A percentile compares a stretch with the other conserved stretches of the same genome.
phyloP scores from a whole-genome alignment of 116 monocot genomes.

The Thalassia testudinum region DNA sequence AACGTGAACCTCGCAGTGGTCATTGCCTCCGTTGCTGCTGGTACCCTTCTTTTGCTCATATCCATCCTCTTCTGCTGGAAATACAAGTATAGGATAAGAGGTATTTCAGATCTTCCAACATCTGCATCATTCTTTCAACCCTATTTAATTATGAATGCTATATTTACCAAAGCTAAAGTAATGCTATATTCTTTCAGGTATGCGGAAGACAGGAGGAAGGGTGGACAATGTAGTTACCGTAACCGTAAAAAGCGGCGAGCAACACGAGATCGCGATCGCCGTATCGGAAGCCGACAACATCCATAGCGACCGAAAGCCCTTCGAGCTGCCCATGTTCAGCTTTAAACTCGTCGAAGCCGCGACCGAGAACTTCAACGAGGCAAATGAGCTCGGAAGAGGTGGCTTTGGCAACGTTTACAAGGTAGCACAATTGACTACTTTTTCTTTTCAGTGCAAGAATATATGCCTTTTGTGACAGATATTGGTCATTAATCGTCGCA shows the following conservation, averaged over 20 bases:
- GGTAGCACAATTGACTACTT: not conserved
- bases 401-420: conserved; percentile 25
- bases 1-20: no score
- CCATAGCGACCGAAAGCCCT: not conserved
- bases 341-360: conserved; percentile 10
- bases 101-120: not conserved
- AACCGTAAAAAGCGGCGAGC: not conserved
- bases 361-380: conserved; percentile 12
- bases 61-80: not conserved
- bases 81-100: not conserved
- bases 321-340: conserved; percentile 6
- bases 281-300: not conserved
- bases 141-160: not conserved
- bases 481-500: not conserved
- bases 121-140: not conserved
- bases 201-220: not conserved
- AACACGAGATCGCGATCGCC: not conserved
- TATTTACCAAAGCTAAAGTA: not conserved
- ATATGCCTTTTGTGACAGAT: not conserved
- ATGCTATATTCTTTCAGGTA: not conserved
- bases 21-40: not conserved
- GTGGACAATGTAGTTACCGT: no score
- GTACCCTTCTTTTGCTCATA: not conserved
- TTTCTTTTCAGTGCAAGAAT: no score
- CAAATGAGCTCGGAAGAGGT: conserved; percentile 24